These are phyloP conservation scores for Magnusiomyces magnusii DNA, from an alignment of 1,139 yeast genomes.

Conservation along the genomic window DNA sequence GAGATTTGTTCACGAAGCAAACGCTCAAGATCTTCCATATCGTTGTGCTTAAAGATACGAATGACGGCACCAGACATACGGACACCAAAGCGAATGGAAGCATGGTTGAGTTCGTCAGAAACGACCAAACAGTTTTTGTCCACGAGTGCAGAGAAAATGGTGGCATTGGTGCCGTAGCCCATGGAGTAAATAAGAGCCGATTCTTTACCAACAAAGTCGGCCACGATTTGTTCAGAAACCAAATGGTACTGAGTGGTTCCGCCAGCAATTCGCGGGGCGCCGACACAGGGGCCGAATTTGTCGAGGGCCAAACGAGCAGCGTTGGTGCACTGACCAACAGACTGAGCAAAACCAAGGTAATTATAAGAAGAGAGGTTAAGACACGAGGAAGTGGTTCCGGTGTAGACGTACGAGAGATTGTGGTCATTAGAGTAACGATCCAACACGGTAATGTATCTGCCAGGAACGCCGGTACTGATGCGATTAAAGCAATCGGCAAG, in stretches of 20 bases:
- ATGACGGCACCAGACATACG: slow-evolving; percentile 91
- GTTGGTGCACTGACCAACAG: slow-evolving; percentile 86
- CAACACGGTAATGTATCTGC: slow-evolving; percentile 75
- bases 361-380: slow-evolving; percentile 86
- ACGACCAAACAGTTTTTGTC: slow-evolving; percentile 86
- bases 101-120: slow-evolving; percentile 91
- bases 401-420: slow-evolving; percentile 51
- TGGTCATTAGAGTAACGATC: slow-evolving; percentile 63
- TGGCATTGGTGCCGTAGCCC: slow-evolving; percentile 98
- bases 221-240: slow-evolving; percentile 68
- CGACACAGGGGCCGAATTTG: slow-evolving; percentile 65
- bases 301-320: slow-evolving; percentile 56
- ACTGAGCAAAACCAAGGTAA: slow-evolving; percentile 94
- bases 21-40: slow-evolving; percentile 73
- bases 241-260: slow-evolving; percentile 76
- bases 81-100: slow-evolving; percentile 92
- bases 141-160: slow-evolving; percentile 71
- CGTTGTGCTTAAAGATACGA: slow-evolving; percentile 87
- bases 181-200: slow-evolving; percentile 80
- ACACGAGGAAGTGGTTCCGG: slow-evolving; percentile 71
- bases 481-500: slow-evolving; percentile 93
- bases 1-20: slow-evolving; percentile 80
- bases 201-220: slow-evolving; percentile 86
- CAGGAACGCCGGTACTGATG: slow-evolving; percentile 96
- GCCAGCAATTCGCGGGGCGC: slow-evolving; percentile 65